phyloP scores from a whole-genome alignment of 2,329 filamentous ascomycete genomes.

The Cladophialophora yegresii region DNA sequence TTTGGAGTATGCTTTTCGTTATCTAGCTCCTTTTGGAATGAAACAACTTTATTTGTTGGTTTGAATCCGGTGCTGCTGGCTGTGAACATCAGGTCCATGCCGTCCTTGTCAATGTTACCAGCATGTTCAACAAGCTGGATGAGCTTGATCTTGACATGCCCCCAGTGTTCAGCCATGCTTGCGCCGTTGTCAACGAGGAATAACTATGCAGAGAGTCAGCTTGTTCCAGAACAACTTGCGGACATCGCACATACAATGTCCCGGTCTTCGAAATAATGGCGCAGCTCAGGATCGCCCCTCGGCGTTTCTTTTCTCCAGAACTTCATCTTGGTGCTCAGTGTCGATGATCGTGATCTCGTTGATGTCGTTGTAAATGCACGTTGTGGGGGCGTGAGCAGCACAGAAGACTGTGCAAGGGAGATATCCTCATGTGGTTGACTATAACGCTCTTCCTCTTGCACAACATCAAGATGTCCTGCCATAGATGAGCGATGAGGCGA shows the following conservation, averaged over 20 bases:
- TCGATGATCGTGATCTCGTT: neutral
- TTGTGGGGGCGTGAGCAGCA: neutral
- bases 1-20: neutral
- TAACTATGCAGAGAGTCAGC: constrained; percentile 17
- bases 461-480: neutral
- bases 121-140: constrained; percentile 37
- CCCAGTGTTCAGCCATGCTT: constrained; percentile 38
- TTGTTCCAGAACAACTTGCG: neutral
- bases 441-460: neutral
- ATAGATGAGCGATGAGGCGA: neutral
- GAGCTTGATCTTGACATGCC: constrained; percentile 35
- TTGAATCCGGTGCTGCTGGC: constrained; percentile 13
- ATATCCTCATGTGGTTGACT: neutral
- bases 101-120: constrained; percentile 39
- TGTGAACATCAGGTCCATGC: constrained; percentile 38
- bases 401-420: neutral
- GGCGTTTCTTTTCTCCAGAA: neutral
- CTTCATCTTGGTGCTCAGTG: neutral
- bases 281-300: neutral
- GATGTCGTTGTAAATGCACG: neutral
- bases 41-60: constrained; percentile 1
- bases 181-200: constrained; percentile 40
- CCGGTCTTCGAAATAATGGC: constrained; percentile 24
- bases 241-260: constrained; percentile 28
- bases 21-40: constrained; percentile 18